Evolutionary conservation across 306 rosid genomes (phyloP).

Genomic region (Cotoneaster glaucophyllus): DNA sequence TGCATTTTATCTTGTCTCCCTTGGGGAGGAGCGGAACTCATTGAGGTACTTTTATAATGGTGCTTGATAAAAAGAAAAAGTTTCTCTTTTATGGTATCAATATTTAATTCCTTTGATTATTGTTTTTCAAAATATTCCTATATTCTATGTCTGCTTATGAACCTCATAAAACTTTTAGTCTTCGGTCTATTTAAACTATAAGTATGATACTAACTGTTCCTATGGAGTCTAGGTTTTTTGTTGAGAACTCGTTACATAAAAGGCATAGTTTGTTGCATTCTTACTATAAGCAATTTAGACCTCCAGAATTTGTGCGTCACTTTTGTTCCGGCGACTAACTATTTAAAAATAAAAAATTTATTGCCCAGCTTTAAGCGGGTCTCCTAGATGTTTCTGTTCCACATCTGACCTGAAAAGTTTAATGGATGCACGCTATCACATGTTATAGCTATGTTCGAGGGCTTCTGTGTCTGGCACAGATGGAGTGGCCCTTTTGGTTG

Average conservation of each 20-base stretch:
- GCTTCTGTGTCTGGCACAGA: neutral
- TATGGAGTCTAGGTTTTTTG: neutral
- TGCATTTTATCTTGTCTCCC: constrained; percentile 94
- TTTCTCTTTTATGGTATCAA: neutral
- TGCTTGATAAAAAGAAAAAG: neutral
- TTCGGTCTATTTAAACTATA: neutral
- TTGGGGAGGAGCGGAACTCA: constrained; percentile 97
- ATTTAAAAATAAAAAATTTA: neutral
- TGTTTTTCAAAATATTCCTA: neutral
- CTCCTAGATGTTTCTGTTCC: neutral
- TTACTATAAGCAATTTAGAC: neutral
- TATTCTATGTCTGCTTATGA: neutral
- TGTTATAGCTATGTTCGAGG: neutral
- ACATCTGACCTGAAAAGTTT: neutral
- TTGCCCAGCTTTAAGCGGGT: neutral
- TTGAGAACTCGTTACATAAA: neutral
- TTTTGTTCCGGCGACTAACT: neutral
- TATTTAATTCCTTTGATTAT: neutral
- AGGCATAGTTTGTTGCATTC: neutral
- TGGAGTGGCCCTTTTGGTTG: neutral
- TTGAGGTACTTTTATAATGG: constrained; percentile 52
- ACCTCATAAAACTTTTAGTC: neutral
- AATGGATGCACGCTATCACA: neutral
- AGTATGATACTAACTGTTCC: neutral
- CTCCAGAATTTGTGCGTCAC: neutral